phyloP scores from a whole-genome alignment of 1,284 basidiomycete genomes.

The Ganoderma leucocontextum region DNA sequence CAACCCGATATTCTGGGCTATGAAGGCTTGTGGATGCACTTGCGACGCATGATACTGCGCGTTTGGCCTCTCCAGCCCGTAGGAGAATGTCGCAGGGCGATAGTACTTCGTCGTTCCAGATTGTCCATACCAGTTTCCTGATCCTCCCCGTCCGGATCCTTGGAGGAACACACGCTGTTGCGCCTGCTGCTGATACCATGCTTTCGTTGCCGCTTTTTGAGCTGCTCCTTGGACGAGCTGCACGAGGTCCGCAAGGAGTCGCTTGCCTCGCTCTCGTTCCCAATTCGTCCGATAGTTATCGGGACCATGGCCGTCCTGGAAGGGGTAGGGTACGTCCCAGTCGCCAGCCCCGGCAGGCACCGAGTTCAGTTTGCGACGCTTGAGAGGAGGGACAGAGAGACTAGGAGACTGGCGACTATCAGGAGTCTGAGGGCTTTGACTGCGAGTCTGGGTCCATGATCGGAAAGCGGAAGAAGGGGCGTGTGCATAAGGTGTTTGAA shows the following conservation, averaged over 20 bases:
- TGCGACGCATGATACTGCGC: slow-evolving; percentile 23
- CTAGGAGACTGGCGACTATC: slow-evolving; percentile 9
- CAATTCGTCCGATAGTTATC: slow-evolving; percentile 64
- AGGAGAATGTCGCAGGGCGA: slow-evolving; percentile 43
- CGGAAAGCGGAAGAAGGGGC: not conserved
- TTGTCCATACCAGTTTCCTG: not conserved
- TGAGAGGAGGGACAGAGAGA: slow-evolving; percentile 45
- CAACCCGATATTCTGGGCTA: not conserved
- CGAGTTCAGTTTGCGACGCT: slow-evolving; percentile 66
- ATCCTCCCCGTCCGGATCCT: slow-evolving; percentile 10
- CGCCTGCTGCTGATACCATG: slow-evolving; percentile 33
- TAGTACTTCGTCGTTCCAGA: slow-evolving; percentile 42
- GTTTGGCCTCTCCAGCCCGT: slow-evolving; percentile 29
- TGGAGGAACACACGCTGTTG: not conserved
- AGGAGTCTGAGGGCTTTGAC: slow-evolving; percentile 8
- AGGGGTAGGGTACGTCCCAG: slow-evolving; percentile 84
- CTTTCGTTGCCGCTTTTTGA: slow-evolving; percentile 42
- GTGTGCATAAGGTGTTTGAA: not conserved
- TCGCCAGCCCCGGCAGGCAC: slow-evolving; percentile 81
- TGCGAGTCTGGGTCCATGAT: not conserved
- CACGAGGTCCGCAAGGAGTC: slow-evolving; percentile 67
- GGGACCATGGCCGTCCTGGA: slow-evolving; percentile 72
- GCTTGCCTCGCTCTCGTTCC: slow-evolving; percentile 67
- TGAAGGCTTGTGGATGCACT: not conserved
- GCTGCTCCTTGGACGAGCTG: slow-evolving; percentile 64